Base-by-base conservation (phyloP, 768 basidiomycete genomes). In the Aureoboletus auriporus region DNA sequence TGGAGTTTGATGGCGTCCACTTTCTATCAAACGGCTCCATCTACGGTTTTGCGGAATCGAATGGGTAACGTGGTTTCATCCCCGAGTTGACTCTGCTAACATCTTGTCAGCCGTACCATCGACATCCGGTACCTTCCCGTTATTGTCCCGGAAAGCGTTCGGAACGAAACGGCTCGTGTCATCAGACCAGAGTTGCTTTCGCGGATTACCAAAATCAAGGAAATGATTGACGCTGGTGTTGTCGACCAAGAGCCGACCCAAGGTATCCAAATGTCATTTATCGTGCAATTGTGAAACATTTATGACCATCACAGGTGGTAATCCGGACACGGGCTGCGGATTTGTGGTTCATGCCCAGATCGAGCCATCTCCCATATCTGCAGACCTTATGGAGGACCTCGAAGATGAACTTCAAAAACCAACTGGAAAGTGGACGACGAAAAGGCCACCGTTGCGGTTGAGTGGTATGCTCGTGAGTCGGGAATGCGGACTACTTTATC, bases 1-100 rank as follows among this genome's bases (percentile, higher is more conserved):
- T 90, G 2, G 85, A 90, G 51, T 83, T 92, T 52, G 83, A 86
- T 60, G 89, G 86, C 1, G 71, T 91, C 20, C 89, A 91, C 64
- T 83, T 89, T 60, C 56, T 86, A 10, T 63, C 74, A 23, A 85
- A 86, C 47, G 89, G 89, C 0, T 77, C 86, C 0, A 76, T 93
- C n/a, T 88, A 83, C 58, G 89, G 86, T 2, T 74, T 88, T 42
- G 86, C 83, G 14, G 77, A 80, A 54, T 77, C 82, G 5, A 59
- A 63, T 14, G 83, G 82, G 89, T 89, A 53, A 53, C 75, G 56
- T 27, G 1, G 28, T 20, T 42, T 51, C 34, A 12, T 42, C n/a
- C 17, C 13, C 8, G 14, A 4, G 27, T 16, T 6, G 42, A 10
- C 9, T 10, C 12, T 35, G 20, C 43, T 50, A 16, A 64, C 9